These are phyloP conservation scores for Talaromyces borbonicus DNA, from an alignment of 495 filamentous ascomycete genomes.

Conservation along the genomic window DNA sequence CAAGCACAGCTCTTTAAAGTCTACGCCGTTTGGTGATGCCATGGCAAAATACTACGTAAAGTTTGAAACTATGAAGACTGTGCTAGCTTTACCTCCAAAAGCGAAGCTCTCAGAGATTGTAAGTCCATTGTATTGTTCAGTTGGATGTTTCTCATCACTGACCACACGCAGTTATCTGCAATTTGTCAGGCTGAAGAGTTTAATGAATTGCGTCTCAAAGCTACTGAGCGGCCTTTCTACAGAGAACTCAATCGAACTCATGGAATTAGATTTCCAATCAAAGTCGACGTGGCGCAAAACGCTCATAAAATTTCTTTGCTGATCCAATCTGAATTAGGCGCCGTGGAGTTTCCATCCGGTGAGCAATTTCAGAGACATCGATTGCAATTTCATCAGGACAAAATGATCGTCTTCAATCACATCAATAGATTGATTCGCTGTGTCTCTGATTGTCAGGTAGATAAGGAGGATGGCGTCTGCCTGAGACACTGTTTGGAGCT, in stretches of 20 bases:
- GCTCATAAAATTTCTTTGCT: conserved; percentile 85
- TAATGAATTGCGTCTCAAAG: conserved; percentile 63
- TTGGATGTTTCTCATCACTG: conserved; percentile 21
- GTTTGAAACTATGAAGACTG: conserved; percentile 79
- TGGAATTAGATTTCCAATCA: conserved; percentile 68
- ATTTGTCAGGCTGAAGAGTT: conserved; percentile 71
- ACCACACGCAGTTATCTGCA: conserved; percentile 44
- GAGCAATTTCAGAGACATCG: conserved; percentile 52
- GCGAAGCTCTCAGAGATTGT: conserved; percentile 64
- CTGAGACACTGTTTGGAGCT: conserved; percentile 68
- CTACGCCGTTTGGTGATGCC: conserved; percentile 72
- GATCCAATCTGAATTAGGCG: conserved; percentile 71
- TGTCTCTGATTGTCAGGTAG: conserved; percentile 73
- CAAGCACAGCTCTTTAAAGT: conserved; percentile 38
- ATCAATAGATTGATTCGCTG: conserved; percentile 70
- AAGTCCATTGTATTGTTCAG: conserved; percentile 18
- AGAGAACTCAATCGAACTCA: conserved; percentile 70
- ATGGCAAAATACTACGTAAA: conserved; percentile 92
- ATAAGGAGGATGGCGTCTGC: conserved; percentile 54
- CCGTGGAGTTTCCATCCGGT: conserved; percentile 57
- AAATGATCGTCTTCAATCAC: conserved; percentile 59
- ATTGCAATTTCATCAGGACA: conserved; percentile 58
- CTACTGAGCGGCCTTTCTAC: conserved; percentile 64
- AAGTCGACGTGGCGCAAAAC: conserved; percentile 58
- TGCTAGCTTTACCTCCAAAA: conserved; percentile 53